Evolutionary conservation across 2,329 filamentous ascomycete genomes (phyloP), one percentile per base, ranked within the genome.

Genomic region (Botrytis sinoallii): DNA sequence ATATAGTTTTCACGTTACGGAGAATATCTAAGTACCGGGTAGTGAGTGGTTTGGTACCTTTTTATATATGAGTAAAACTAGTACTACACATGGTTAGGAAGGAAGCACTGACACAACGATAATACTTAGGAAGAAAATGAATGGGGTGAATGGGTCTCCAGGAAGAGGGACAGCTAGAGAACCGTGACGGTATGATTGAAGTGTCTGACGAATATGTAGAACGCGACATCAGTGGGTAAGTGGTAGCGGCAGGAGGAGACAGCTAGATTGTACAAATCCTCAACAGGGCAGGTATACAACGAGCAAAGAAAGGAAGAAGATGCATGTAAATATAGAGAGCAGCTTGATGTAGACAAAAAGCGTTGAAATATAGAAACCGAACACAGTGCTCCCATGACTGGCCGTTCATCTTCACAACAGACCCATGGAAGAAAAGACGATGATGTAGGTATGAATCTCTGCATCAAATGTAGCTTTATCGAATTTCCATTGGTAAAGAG

Each of bases 21-120:
- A 69, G 22, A 69, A 8, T 18, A 29, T 14, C 25, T 57, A 4
- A 4, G 14, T 16, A 67, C 25, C 25, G 18, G 14, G 52, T 0
- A 67, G n/a, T 22, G 1, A 66, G n/a, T 20, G 14, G 42, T 38
- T 35, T 35, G 55, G 40, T 59, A 48, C 25, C 25, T 38, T 66
- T 48, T 35, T 7, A 52, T 52, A 66, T 57, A 29, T 29, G 18
- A 29, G 8, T 55, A 55, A 10, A 57, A 46, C 67, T 44, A 57
- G 66, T n/a, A n/a, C 38, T 61, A 9, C 29, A 61, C 32, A 61
- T 70, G 12, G 68, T 70, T 59, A 57, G 46, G 9, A 29, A 25
- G 66, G 35, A 55, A 69, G 66, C 66, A 46, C n/a, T 69, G 46
- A 40, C 42, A 55, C 48, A 52, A 67, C 64, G 64, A 66, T 66